Evolutionary conservation across 768 basidiomycete species (phyloP).

Genomic region (Chalciporus sphaerocephalus): DNA sequence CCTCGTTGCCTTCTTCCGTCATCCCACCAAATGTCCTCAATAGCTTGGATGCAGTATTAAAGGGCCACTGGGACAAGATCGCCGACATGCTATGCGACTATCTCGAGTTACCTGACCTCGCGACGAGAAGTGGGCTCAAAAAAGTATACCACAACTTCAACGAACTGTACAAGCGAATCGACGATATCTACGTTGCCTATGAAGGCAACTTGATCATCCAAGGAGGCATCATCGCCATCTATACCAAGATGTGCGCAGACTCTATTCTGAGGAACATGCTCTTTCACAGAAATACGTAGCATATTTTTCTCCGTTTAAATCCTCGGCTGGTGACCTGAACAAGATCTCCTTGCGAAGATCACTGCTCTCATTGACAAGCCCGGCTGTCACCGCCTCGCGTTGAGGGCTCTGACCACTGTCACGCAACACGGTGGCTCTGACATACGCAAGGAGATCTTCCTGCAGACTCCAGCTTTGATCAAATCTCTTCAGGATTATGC

Average conservation of each 20-base stretch:
- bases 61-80: slow-evolving; percentile 42
- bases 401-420: slow-evolving; percentile 50
- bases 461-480: slow-evolving; percentile 36
- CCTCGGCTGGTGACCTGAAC: not conserved
- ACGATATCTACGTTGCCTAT: slow-evolving; percentile 42
- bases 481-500: slow-evolving; percentile 45
- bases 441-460: slow-evolving; percentile 47
- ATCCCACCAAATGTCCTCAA: slow-evolving; percentile 4
- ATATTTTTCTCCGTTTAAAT: not conserved
- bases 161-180: slow-evolving; percentile 43
- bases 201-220: slow-evolving; percentile 37
- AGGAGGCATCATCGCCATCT: slow-evolving; percentile 58
- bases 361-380: slow-evolving; percentile 46
- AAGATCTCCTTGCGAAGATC: slow-evolving; percentile 52
- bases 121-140: slow-evolving; percentile 53
- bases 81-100: slow-evolving; percentile 44
- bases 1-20: not conserved
- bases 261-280: slow-evolving; percentile 55
- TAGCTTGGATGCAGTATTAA: slow-evolving; percentile 16
- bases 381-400: slow-evolving; percentile 44
- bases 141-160: slow-evolving; percentile 56
- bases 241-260: slow-evolving; percentile 56
- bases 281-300: slow-evolving; percentile 44
- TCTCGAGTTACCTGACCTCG: slow-evolving; percentile 53
- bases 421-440: slow-evolving; percentile 55